phyloP scores from a whole-genome alignment of 805 yeast genomes.

The Saccharomyces eubayanus region DNA sequence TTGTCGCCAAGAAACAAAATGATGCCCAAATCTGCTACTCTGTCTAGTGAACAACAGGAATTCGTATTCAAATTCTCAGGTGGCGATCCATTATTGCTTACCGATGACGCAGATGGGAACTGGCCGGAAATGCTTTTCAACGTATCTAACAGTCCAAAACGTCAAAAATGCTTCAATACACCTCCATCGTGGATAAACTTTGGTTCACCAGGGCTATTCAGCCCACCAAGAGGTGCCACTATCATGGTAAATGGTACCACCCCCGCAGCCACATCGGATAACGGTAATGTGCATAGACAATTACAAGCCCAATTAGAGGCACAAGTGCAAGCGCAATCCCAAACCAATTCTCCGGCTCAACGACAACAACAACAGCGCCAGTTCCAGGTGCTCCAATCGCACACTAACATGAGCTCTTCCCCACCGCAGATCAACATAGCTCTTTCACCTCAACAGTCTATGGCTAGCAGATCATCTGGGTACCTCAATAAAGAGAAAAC shows the following conservation, averaged over 20 bases:
- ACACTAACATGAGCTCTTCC: constrained; percentile 3
- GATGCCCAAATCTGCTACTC: constrained; percentile 3
- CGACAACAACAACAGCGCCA: background rate
- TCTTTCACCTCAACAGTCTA: background rate
- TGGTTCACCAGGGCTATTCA: constrained; percentile 21
- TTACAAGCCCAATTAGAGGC: background rate
- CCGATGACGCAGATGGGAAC: constrained; percentile 23
- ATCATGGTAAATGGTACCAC: background rate
- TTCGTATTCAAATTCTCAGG: constrained; percentile 26
- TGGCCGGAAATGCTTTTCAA: constrained; percentile 18
- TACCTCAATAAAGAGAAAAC: background rate
- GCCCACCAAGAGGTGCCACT: constrained; percentile 9
- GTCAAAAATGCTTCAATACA: constrained; percentile 16
- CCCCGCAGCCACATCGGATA: background rate
- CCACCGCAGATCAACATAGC: background rate
- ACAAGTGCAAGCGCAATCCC: background rate
- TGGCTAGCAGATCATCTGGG: background rate
- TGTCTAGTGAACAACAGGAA: constrained; percentile 8
- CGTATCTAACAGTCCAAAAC: constrained; percentile 8
- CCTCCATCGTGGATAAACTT: constrained; percentile 27
- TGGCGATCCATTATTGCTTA: constrained; percentile 28
- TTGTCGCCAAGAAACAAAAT: constrained; percentile 12
- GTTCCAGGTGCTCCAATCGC: background rate
- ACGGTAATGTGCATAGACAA: background rate
- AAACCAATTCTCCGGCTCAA: background rate